Percentiles rank a stretch among this genome's conserved stretches.
Evolutionary conservation across 352 stramenopile genomes (phyloP).

Genomic region (Pythium phragmitis): DNA sequence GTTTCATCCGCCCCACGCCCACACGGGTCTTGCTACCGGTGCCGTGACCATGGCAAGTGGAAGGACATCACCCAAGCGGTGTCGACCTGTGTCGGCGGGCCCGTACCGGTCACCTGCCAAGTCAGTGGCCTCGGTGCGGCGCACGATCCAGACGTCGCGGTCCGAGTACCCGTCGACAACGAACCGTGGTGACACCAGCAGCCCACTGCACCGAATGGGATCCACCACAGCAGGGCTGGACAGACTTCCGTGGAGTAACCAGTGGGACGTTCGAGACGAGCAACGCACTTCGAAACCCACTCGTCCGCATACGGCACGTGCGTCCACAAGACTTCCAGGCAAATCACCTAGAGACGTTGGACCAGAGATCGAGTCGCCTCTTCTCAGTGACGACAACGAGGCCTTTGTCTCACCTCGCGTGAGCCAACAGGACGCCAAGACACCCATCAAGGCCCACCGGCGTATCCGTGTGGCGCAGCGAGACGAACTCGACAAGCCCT

Average conservation of each 20-base stretch:
- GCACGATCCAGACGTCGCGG: slow-evolving; percentile 58
- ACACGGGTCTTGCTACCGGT: not conserved
- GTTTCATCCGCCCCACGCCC: not conserved
- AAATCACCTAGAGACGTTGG: not conserved
- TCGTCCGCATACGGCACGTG: slow-evolving; percentile 10
- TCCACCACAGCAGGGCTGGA: slow-evolving; percentile 1
- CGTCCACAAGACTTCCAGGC: not conserved
- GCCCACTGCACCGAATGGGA: not conserved
- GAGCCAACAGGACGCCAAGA: not conserved
- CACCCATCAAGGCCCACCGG: slow-evolving; percentile 16
- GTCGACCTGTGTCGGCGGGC: slow-evolving; percentile 57
- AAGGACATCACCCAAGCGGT: slow-evolving; percentile 62
- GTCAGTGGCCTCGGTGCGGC: slow-evolving; percentile 19
- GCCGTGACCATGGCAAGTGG: slow-evolving; percentile 29
- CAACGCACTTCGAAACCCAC: not conserved
- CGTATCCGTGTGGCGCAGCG: slow-evolving; percentile 61
- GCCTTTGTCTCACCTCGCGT: slow-evolving; percentile 2
- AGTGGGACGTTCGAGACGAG: slow-evolving; percentile 1
- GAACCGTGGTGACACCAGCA: not conserved
- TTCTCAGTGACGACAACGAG: not conserved
- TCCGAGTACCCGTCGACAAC: slow-evolving; percentile 41
- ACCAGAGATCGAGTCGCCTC: slow-evolving; percentile 1
- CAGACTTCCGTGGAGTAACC: slow-evolving; percentile 1
- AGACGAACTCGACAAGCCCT: slow-evolving; percentile 65
- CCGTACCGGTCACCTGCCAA: slow-evolving; percentile 45